phyloP scores from a whole-genome alignment of 352 stramenopile species.

The Blastocystis sp. region DNA sequence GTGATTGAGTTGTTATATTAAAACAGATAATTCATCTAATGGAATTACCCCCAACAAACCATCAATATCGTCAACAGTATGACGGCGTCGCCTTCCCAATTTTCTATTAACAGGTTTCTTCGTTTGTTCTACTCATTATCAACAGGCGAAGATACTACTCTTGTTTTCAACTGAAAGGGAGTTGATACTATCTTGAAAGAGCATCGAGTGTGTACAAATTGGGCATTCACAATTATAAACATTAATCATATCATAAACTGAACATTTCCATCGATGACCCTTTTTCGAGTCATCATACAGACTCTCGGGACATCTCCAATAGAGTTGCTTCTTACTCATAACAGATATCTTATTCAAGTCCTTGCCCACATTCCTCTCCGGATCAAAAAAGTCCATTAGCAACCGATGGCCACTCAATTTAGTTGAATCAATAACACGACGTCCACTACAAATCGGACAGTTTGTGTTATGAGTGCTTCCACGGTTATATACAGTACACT shows the following conservation, averaged over 20 bases:
- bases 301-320: constrained; percentile 43
- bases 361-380: constrained; percentile 3
- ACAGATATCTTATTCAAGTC: constrained; percentile 1
- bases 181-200: background rate
- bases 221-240: constrained; percentile 38
- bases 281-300: constrained; percentile 17
- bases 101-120: no score
- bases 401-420: background rate
- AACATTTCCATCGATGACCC: constrained; percentile 41
- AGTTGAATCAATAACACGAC: background rate
- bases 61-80: background rate
- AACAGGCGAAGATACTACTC: no score
- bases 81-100: background rate
- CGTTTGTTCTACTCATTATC: no score
- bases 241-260: constrained; percentile 28
- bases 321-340: constrained; percentile 23
- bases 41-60: background rate
- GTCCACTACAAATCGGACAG: constrained; percentile 23
- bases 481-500: constrained; percentile 55
- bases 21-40: background rate
- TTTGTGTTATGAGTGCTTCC: constrained; percentile 53
- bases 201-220: background rate
- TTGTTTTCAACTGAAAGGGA: no score
- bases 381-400: constrained; percentile 6
- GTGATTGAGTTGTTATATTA: background rate